These are phyloP conservation scores for Mercurialis annua DNA, from an alignment of 345 rosid species.

Conservation along the genomic window DNA sequence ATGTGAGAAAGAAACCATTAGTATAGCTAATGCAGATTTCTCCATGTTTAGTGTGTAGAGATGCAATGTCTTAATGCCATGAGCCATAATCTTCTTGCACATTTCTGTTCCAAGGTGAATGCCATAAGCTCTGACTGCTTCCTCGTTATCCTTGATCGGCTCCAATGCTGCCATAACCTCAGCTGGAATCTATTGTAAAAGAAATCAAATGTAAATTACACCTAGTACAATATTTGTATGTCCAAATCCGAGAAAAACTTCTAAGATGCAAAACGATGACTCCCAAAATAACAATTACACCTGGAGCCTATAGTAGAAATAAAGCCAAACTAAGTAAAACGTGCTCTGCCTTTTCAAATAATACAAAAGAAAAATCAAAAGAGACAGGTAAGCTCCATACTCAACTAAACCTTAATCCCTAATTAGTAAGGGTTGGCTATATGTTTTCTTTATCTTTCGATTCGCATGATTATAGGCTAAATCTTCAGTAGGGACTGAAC, in stretches of 20 bases:
- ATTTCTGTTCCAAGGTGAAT: slow-evolving; percentile 94
- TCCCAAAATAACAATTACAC: background rate
- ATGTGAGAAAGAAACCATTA: slow-evolving; percentile 48
- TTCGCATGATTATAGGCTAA: too few relatives aligned
- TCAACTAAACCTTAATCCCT: too few relatives aligned
- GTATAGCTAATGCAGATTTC: slow-evolving; percentile 84
- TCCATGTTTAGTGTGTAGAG: slow-evolving; percentile 93
- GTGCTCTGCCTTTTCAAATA: background rate
- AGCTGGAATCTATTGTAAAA: slow-evolving; percentile 58
- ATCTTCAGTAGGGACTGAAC: too few relatives aligned
- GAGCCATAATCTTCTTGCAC: slow-evolving; percentile 91
- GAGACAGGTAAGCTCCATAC: too few relatives aligned
- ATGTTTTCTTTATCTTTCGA: too few relatives aligned
- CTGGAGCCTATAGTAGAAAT: background rate
- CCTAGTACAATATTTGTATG: background rate
- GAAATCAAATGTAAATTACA: slow-evolving; percentile 5
- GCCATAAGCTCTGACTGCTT: slow-evolving; percentile 90
- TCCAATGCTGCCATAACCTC: slow-evolving; percentile 87
- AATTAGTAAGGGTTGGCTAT: too few relatives aligned
- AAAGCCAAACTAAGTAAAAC: background rate
- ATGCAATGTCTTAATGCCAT: slow-evolving; percentile 84
- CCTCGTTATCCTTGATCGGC: slow-evolving; percentile 95
- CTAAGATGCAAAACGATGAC: background rate
- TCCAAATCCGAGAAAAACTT: background rate
- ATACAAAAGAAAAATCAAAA: background rate